A percentile compares a stretch with the other conserved stretches of the same genome.
These are phyloP conservation scores for Beauveria pseudobassiana DNA, from an alignment of 2,329 filamentous ascomycete genomes.

Conservation along the genomic window DNA sequence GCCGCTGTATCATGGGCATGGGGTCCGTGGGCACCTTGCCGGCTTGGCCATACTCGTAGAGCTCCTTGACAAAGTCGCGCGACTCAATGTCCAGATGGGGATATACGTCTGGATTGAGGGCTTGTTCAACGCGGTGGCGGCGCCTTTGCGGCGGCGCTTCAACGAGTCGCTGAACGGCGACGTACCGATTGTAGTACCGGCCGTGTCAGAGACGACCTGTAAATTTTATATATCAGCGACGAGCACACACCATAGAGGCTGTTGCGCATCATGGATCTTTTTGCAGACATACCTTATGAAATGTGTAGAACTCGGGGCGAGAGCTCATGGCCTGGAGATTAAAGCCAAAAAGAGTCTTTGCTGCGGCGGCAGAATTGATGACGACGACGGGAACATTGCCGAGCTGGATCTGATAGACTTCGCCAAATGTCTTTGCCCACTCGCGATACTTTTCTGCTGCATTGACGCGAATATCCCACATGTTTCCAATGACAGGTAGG, in stretches of 20 bases:
- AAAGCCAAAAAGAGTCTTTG: slow-evolving; percentile 42
- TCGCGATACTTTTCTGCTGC: slow-evolving; percentile 49
- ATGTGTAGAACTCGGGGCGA: slow-evolving; percentile 50
- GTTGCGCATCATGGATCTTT: neutral
- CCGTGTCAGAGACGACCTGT: slow-evolving; percentile 55
- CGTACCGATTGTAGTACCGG: slow-evolving; percentile 61
- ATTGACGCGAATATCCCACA: slow-evolving; percentile 46
- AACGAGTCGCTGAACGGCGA: slow-evolving; percentile 59
- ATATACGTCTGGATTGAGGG: slow-evolving; percentile 57
- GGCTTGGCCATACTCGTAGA: slow-evolving; percentile 47
- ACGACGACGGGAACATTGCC: slow-evolving; percentile 50
- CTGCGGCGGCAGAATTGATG: slow-evolving; percentile 45
- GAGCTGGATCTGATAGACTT: slow-evolving; percentile 49
- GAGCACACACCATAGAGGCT: neutral
- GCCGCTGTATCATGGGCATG: slow-evolving; percentile 60
- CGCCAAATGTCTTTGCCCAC: slow-evolving; percentile 41
- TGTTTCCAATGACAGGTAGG: slow-evolving; percentile 46
- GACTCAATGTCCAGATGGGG: slow-evolving; percentile 54
- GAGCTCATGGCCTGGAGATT: slow-evolving; percentile 48
- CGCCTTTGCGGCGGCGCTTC: slow-evolving; percentile 57
- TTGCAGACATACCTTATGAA: slow-evolving; percentile 40
- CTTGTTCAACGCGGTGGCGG: slow-evolving; percentile 57
- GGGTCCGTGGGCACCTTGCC: slow-evolving; percentile 51
- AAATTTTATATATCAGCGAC: neutral
- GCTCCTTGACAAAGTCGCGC: slow-evolving; percentile 54